Evolutionary conservation across 2,329 filamentous ascomycete genomes (phyloP).

Genomic region (Trichoderma harzianum): DNA sequence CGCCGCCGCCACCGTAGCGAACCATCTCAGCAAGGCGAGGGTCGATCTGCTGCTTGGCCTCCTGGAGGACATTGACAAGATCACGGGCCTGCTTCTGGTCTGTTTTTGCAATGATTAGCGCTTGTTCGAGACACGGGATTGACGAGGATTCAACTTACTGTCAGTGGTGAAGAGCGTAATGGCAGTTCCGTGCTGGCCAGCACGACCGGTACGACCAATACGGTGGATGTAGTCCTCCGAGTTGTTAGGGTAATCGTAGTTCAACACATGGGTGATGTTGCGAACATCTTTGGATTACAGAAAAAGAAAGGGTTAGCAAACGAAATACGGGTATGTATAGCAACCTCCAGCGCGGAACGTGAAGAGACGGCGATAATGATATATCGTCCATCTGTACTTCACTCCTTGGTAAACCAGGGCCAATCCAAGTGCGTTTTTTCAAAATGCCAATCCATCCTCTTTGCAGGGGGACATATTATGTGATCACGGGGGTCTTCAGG

Average conservation of each 20-base stretch:
- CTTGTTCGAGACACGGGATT: background rate
- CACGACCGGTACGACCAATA: slow-evolving; percentile 93
- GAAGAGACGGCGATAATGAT: slow-evolving; percentile 41
- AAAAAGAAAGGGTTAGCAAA: slow-evolving; percentile 70
- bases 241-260: slow-evolving; percentile 99
- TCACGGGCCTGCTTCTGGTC: slow-evolving; percentile 96
- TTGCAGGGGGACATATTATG: slow-evolving; percentile 36
- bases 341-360: slow-evolving; percentile 58
- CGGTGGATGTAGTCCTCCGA: slow-evolving; percentile 98
- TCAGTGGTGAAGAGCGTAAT: slow-evolving; percentile 99
- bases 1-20: slow-evolving; percentile 82
- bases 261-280: slow-evolving; percentile 99
- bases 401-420: slow-evolving; percentile 57
- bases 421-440: slow-evolving; percentile 49
- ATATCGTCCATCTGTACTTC: slow-evolving; percentile 52
- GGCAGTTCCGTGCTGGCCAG: slow-evolving; percentile 89
- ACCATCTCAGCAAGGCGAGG: slow-evolving; percentile 94
- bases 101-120: slow-evolving; percentile 42
- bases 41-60: slow-evolving; percentile 98
- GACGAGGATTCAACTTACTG: too few relatives aligned
- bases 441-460: slow-evolving; percentile 49
- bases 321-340: slow-evolving; percentile 52
- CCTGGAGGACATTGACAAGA: slow-evolving; percentile 84
- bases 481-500: slow-evolving; percentile 52
- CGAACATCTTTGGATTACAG: slow-evolving; percentile 80